phyloP scores from a whole-genome alignment of 345 rosid genomes.

The Eucalyptus brandiana region DNA sequence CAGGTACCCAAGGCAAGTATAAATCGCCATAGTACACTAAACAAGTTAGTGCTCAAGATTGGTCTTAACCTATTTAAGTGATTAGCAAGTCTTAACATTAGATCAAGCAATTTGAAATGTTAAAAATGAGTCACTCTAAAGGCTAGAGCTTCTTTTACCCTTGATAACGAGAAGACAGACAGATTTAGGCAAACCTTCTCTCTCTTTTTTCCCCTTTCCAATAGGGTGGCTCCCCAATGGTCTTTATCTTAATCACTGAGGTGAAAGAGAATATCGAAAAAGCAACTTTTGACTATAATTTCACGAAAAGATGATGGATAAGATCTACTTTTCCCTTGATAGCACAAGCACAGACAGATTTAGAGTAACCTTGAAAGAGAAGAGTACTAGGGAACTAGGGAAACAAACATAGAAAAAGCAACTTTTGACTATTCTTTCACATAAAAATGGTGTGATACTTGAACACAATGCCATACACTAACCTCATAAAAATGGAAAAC shows the following conservation, averaged over 20 bases:
- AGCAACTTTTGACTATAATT: not conserved
- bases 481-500: not conserved
- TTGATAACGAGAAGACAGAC: not conserved
- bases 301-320: not conserved
- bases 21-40: not conserved
- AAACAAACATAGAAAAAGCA: not conserved
- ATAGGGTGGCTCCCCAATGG: not conserved
- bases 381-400: not conserved
- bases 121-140: not conserved
- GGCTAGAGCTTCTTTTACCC: not conserved
- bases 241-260: not conserved
- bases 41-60: not conserved
- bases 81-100: not conserved
- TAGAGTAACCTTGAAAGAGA: not conserved
- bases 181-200: not conserved
- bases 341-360: not conserved
- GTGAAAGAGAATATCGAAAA: not conserved
- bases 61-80: not conserved
- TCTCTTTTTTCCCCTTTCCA: not conserved
- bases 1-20: not conserved
- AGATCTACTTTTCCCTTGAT: not conserved
- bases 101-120: not conserved
- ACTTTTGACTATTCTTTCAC: not conserved
- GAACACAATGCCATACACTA: not conserved
- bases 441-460: not conserved